phyloP scores from a whole-genome alignment of 371 early-diverging fungal species.

The Catenaria anguillulae region DNA sequence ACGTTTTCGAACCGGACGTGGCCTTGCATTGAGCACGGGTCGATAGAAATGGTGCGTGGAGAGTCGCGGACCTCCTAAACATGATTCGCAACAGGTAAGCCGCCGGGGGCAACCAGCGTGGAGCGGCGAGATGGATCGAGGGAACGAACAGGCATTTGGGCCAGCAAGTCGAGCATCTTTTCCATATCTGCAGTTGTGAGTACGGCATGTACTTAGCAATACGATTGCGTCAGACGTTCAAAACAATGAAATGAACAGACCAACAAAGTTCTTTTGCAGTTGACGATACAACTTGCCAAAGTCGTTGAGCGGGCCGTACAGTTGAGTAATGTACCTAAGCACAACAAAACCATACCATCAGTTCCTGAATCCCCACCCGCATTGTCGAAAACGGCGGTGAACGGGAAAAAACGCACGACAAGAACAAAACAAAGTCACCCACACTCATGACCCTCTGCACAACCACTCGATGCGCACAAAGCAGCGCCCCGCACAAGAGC shows the following conservation, averaged over 20 bases:
- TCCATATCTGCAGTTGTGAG: too few species aligned
- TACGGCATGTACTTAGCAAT: too few species aligned
- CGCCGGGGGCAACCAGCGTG: too few species aligned
- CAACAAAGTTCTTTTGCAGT: constrained; percentile 67
- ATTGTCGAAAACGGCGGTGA: too few species aligned
- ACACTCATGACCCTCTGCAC: constrained; percentile 49
- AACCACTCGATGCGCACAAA: constrained; percentile 58
- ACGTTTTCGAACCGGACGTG: constrained; percentile 26
- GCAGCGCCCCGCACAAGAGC: constrained; percentile 45
- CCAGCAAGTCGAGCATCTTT: constrained; percentile 72
- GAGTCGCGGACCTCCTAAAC: constrained; percentile 51
- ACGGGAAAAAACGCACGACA: too few species aligned
- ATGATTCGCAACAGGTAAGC: too few species aligned
- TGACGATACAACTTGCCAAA: constrained; percentile 32
- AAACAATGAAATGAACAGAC: too few species aligned
- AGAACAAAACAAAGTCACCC: constrained; percentile 68
- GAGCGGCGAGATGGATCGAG: too few species aligned
- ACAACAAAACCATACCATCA: too few species aligned
- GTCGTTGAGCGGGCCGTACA: constrained; percentile 30
- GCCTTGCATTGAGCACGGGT: neutral
- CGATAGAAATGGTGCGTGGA: neutral
- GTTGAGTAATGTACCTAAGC: constrained; percentile 52
- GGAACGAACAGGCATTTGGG: constrained; percentile 49
- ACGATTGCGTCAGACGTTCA: too few species aligned
- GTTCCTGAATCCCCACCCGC: too few species aligned